phyloP scores from a whole-genome alignment of 116 monocot genomes.

The Cymodocea nodosa region DNA sequence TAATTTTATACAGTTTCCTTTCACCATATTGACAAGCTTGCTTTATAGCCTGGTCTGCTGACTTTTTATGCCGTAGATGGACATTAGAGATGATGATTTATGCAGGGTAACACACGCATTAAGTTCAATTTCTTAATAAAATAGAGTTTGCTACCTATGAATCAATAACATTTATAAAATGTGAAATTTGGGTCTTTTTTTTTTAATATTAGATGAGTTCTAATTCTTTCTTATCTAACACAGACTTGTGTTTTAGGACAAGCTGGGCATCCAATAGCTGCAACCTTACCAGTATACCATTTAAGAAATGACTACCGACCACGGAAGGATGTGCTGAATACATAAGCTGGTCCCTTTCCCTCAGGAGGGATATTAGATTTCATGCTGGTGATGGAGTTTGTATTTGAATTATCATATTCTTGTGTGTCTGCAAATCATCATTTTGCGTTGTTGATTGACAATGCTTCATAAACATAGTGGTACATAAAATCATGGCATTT shows the following conservation, averaged over 20 bases:
- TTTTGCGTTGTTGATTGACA: too few relatives aligned
- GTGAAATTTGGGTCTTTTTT: background rate
- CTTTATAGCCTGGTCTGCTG: too few relatives aligned
- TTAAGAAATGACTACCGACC: slow-evolving; percentile 3
- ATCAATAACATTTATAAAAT: background rate
- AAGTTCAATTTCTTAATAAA: background rate
- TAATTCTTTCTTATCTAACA: background rate
- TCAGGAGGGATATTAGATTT: background rate
- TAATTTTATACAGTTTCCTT: too few relatives aligned
- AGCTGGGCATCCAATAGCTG: background rate
- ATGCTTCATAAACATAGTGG: background rate
- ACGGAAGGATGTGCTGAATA: slow-evolving; percentile 2
- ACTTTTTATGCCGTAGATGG: too few relatives aligned
- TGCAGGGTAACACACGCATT: background rate
- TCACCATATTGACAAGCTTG: too few relatives aligned
- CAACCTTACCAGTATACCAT: background rate
- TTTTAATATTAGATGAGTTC: background rate
- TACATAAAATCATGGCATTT: background rate
- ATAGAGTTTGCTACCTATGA: background rate
- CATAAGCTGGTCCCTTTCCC: background rate
- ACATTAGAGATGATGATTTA: background rate
- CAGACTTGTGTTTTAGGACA: background rate
- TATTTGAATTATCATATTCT: background rate
- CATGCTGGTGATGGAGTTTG: background rate
- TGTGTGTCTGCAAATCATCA: too few relatives aligned